These are phyloP conservation scores for Gentiana straminea DNA, from an alignment of 257 asterid species.

Conservation along the genomic window DNA sequence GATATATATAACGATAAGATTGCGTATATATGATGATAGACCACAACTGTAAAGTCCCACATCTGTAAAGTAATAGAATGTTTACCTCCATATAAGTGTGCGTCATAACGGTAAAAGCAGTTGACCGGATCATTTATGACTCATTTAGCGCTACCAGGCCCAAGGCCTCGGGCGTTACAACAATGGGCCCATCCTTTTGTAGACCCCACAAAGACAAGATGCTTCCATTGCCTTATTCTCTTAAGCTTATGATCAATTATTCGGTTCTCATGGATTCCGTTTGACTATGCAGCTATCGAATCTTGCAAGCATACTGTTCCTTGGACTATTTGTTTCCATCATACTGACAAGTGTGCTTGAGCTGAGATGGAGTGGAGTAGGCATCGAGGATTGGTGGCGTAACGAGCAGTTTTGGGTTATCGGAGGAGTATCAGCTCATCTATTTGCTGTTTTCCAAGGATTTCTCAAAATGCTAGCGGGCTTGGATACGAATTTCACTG, in stretches of 20 bases:
- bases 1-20: too few species aligned
- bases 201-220: too few species aligned
- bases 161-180: too few species aligned
- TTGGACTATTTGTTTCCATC: conserved; percentile 80
- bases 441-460: conserved; percentile 98
- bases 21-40: too few species aligned
- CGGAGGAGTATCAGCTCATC: conserved; percentile 96
- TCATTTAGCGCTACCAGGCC: too few species aligned
- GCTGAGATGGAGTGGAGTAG: conserved; percentile 91
- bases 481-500: conserved; percentile 85
- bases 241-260: neutral
- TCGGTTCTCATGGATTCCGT: neutral
- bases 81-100: too few species aligned
- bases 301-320: conserved; percentile 75
- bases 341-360: conserved; percentile 75
- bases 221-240: too few species aligned
- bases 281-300: conserved; percentile 51
- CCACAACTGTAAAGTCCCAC: too few species aligned
- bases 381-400: conserved; percentile 93
- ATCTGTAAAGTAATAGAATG: too few species aligned
- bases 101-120: too few species aligned
- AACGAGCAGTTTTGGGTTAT: conserved; percentile 99
- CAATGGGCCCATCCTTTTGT: too few species aligned
- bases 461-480: conserved; percentile 90
- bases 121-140: too few species aligned